Base-by-base conservation (phyloP, 2,329 filamentous ascomycete genomes). In the Fusarium staphyleae region DNA sequence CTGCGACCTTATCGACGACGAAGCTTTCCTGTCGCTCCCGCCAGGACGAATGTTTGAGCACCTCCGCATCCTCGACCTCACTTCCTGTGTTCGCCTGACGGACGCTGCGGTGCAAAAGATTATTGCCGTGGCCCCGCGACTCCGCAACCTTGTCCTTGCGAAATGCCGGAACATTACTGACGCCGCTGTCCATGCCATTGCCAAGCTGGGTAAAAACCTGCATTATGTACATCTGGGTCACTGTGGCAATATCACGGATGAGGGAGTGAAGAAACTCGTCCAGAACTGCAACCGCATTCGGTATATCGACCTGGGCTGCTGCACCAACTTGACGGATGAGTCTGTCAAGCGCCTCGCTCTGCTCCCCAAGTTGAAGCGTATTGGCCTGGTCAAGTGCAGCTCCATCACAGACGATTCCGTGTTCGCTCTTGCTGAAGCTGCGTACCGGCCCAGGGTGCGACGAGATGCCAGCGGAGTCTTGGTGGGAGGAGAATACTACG, bases 291-390 rank as follows among this genome's bases (percentile, higher is more conserved):
- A 93, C 68, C 86, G 95, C 18, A 98, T 99, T 63, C 85, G 95
- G 48, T 99, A 99, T 72, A 99, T 99, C 60, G 95, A 99, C 70
- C 78, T 99, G 35, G 95, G 95, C n/a, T 98, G 95, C 76, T 99
- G 95, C 74, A 85, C 84, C 12, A 87, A 91, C 65, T 78, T 99
- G 55, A 98, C 95, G 0, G 95, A 99, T 66, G 81, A 83, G 10
- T 97, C 93, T 16, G 89, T 99, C 13, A 88, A 84, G 57, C 88
- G 91, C 60, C 80, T 99, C 30, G 93, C 95, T 5, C 85, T 85
- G 12, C 81, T 99, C 5, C 95, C 95, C 3, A 99, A 99, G 74
- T 79, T 99, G 46, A 93, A 96, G 78, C 84, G 95, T 30, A 96
- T 99, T 55, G 95, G 95, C 1, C 77, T 99, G 46, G 95, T 99